phyloP scores from a whole-genome alignment of 495 filamentous ascomycete genomes.

The Tuber borchii region DNA sequence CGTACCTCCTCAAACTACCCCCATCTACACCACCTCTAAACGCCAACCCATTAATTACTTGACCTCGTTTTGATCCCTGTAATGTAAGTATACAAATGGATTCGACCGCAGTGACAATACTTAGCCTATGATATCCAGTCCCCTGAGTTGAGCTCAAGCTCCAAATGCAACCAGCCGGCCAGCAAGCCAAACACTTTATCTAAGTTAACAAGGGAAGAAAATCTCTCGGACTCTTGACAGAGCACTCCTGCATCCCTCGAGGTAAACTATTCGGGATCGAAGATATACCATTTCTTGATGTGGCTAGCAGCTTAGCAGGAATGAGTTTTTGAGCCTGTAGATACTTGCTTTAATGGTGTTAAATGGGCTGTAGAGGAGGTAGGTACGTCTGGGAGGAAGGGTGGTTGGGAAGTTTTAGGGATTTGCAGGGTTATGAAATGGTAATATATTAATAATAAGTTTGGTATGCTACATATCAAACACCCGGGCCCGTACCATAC shows the following conservation, averaged over 20 bases:
- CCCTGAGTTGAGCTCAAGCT: neutral
- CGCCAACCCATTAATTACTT: too few species aligned
- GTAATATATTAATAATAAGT: constrained; percentile 2
- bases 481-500: neutral
- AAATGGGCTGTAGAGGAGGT: constrained; percentile 73
- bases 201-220: too few species aligned
- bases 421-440: constrained; percentile 39
- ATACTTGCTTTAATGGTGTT: constrained; percentile 37
- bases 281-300: too few species aligned
- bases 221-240: too few species aligned
- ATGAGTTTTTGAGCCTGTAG: too few species aligned
- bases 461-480: neutral
- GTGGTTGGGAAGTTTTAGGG: constrained; percentile 68
- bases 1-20: too few species aligned
- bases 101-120: neutral
- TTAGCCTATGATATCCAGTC: neutral
- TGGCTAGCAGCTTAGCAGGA: too few species aligned
- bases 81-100: neutral
- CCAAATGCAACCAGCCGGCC: too few species aligned
- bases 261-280: too few species aligned
- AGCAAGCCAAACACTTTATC: too few species aligned
- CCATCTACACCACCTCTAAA: too few species aligned
- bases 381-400: constrained; percentile 72
- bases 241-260: too few species aligned
- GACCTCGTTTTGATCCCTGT: neutral